Percentiles rank a stretch among this genome's conserved stretches.
phyloP scores from a whole-genome alignment of 2,329 filamentous ascomycete species.

The Diaporthe aspalathi region DNA sequence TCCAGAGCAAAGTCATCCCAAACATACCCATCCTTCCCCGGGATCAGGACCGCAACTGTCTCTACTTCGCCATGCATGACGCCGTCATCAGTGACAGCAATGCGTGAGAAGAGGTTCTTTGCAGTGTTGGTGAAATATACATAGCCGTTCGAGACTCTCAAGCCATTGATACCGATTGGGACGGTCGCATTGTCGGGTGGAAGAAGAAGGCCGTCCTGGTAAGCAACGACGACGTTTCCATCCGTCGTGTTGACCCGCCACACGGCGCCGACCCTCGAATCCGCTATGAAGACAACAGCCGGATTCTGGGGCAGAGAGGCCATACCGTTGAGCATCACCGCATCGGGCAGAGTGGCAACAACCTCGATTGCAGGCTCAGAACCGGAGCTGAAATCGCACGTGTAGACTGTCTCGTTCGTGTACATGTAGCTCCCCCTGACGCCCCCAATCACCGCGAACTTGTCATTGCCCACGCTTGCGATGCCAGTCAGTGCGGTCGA shows the following conservation, averaged over 20 bases:
- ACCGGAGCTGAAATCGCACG: conserved; percentile 36
- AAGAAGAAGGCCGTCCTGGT: conserved; percentile 20
- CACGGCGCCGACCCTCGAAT: conserved; percentile 34
- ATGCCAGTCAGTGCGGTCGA: conserved; percentile 32
- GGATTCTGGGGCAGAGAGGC: conserved; percentile 33
- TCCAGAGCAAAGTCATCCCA: too few relatives aligned
- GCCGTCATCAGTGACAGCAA: too few relatives aligned
- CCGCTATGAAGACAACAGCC: conserved; percentile 31
- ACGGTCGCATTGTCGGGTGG: conserved; percentile 24
- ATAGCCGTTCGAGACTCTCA: too few relatives aligned
- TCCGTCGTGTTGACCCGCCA: conserved; percentile 36
- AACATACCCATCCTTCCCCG: too few relatives aligned
- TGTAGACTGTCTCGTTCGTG: conserved; percentile 39
- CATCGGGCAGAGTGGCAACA: conserved; percentile 36
- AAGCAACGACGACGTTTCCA: conserved; percentile 28
- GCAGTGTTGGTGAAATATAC: too few relatives aligned
- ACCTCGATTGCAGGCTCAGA: conserved; percentile 30
- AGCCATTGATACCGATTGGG: too few relatives aligned
- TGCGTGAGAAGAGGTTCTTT: too few relatives aligned
- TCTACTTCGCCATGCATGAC: too few relatives aligned
- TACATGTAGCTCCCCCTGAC: conserved; percentile 37
- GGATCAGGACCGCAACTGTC: too few relatives aligned
- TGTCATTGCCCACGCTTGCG: conserved; percentile 27
- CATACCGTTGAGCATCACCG: conserved; percentile 39
- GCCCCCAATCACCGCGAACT: conserved; percentile 32